A percentile compares a stretch with the other conserved stretches of the same genome.
These are phyloP conservation scores for Tremella yokohamensis DNA, from an alignment of 768 basidiomycete genomes.

Conservation along the genomic window DNA sequence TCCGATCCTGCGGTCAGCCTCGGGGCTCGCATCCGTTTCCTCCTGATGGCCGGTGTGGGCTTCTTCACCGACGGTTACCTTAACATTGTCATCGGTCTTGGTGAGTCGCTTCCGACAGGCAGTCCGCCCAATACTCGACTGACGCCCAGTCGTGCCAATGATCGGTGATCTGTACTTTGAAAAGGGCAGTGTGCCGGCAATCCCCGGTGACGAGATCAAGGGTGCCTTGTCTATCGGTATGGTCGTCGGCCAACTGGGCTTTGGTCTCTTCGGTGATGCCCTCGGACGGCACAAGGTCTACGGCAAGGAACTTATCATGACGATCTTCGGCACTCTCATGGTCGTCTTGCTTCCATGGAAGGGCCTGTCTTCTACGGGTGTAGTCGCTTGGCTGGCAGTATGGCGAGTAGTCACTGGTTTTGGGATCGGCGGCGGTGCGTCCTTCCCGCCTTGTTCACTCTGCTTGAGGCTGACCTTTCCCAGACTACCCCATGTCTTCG, in stretches of 20 bases:
- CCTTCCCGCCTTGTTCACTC: conserved; percentile 73
- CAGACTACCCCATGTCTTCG: conserved; percentile 51
- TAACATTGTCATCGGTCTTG: conserved; percentile 5
- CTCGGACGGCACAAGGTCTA: conserved; percentile 68
- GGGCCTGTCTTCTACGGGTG: neutral
- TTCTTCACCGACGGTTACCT: conserved; percentile 6
- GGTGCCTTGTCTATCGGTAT: conserved; percentile 64
- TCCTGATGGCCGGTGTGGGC: conserved; percentile 6
- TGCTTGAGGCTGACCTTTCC: neutral
- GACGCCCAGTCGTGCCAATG: conserved; percentile 27
- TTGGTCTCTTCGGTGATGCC: conserved; percentile 62
- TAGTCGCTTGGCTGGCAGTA: conserved; percentile 60
- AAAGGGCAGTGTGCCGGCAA: conserved; percentile 51
- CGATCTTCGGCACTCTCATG: conserved; percentile 55
- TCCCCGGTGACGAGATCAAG: conserved; percentile 63
- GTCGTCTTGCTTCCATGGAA: conserved; percentile 3
- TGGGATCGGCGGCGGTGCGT: conserved; percentile 63
- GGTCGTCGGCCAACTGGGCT: conserved; percentile 56
- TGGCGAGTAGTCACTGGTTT: conserved; percentile 72
- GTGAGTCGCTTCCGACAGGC: neutral
- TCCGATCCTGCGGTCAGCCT: neutral
- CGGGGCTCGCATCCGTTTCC: neutral
- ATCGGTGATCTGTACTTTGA: conserved; percentile 2
- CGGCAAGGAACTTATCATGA: conserved; percentile 75
- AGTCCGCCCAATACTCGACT: neutral